A percentile compares a stretch with the other conserved stretches of the same genome.
Conservation (phyloP, 148 eudicot genomes). For the Chenopodium quinoa region DNA sequence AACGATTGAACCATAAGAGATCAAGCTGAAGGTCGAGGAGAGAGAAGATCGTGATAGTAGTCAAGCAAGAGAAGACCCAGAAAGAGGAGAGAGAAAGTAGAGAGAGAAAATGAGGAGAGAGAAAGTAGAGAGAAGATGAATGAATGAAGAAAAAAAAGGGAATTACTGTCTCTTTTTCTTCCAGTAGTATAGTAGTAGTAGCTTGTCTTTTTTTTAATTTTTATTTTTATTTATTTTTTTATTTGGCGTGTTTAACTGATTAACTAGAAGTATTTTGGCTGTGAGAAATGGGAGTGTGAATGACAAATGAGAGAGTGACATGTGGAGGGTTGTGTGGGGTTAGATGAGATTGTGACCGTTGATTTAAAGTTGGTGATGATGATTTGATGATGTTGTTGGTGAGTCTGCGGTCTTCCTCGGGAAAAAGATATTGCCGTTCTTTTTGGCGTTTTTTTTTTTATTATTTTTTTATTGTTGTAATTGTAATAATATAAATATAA, state of each 20-base stretch:
- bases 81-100: constrained; percentile 19
- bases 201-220: not conserved
- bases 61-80: constrained; percentile 15
- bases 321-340: constrained; percentile 13
- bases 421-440: constrained; percentile 21
- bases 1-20: not conserved
- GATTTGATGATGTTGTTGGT: constrained; percentile 11
- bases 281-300: not conserved
- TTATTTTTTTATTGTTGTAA: not conserved
- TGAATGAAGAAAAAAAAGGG: not conserved
- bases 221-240: not conserved
- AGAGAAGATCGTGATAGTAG: constrained; percentile 21
- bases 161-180: constrained; percentile 1
- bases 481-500: not conserved
- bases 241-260: constrained; percentile 19
- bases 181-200: constrained; percentile 6
- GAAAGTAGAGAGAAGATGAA: constrained; percentile 6
- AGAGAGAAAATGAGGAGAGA: not conserved
- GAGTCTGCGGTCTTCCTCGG: constrained; percentile 33
- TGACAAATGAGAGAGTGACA: not conserved
- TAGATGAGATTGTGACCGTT: not conserved
- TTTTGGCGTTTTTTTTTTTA: not conserved
- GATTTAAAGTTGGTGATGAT: not conserved
- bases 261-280: not conserved
- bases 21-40: not conserved